These are phyloP conservation scores for Platanthera guangdongensis DNA, from an alignment of 106 monocot genomes.

Conservation along the genomic window DNA sequence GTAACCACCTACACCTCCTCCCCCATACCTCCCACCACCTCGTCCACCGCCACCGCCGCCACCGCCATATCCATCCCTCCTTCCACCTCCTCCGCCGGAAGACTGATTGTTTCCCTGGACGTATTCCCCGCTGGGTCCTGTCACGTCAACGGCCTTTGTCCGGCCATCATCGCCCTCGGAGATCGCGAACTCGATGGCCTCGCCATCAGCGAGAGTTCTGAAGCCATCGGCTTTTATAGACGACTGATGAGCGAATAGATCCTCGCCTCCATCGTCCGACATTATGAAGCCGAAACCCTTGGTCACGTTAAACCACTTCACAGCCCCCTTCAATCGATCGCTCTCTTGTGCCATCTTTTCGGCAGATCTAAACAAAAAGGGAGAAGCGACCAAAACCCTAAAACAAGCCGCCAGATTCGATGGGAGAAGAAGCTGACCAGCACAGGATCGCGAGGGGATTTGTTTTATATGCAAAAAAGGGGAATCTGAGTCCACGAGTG, in stretches of 20 bases:
- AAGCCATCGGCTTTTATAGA: constrained; percentile 27
- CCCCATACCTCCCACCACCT: not conserved
- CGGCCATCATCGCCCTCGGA: constrained; percentile 21
- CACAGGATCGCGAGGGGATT: not conserved
- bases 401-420: not conserved
- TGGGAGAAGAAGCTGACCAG: not conserved
- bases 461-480: not conserved
- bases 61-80: not conserved
- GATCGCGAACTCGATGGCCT: constrained; percentile 20
- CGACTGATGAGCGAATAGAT: constrained; percentile 26
- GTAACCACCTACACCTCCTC: constrained; percentile 1
- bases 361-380: not conserved
- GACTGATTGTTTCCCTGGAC: constrained; percentile 8
- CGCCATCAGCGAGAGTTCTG: constrained; percentile 10
- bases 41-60: constrained; percentile 2
- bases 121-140: constrained; percentile 8
- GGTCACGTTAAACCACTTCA: constrained; percentile 22
- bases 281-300: constrained; percentile 27
- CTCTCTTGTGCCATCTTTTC: constrained; percentile 5
- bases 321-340: constrained; percentile 15
- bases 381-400: not conserved
- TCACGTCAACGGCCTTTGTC: constrained; percentile 23
- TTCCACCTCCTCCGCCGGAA: constrained; percentile 1
- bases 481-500: not conserved
- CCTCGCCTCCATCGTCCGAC: constrained; percentile 18